Conservation (phyloP, 768 basidiomycete genomes). For the Trametes cubensis region DNA sequence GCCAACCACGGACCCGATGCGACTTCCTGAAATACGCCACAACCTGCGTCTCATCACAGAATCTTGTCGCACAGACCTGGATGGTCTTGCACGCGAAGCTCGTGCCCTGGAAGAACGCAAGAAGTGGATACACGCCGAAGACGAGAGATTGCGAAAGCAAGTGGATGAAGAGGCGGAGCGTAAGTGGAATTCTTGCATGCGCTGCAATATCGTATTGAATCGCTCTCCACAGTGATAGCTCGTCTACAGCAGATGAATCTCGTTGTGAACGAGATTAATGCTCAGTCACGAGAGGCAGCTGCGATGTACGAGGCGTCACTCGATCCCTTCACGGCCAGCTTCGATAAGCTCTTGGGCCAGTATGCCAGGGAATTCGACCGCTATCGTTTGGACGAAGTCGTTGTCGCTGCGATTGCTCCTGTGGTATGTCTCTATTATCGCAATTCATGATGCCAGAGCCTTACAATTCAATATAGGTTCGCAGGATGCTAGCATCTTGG, state of each 20-base stretch:
- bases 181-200: conserved; percentile 39
- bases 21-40: conserved; percentile 96
- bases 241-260: conserved; percentile 78
- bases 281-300: conserved; percentile 63
- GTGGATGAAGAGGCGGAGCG: conserved; percentile 78
- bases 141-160: conserved; percentile 65
- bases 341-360: conserved; percentile 71
- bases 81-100: conserved; percentile 89
- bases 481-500: conserved; percentile 77
- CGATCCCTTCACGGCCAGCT: conserved; percentile 69
- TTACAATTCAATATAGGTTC: conserved; percentile 46
- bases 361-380: conserved; percentile 74
- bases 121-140: conserved; percentile 71
- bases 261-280: conserved; percentile 70
- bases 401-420: conserved; percentile 90
- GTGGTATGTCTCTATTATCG: conserved; percentile 44
- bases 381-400: conserved; percentile 86
- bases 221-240: conserved; percentile 60
- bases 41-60: conserved; percentile 89
- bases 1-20: conserved; percentile 81
- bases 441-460: neutral
- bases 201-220: too few relatives aligned
- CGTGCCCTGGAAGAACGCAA: conserved; percentile 80
- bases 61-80: conserved; percentile 79
- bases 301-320: conserved; percentile 72